A percentile compares a stretch with the other conserved stretches of the same genome.
These are phyloP conservation scores for Tuber indicum DNA, from an alignment of 495 filamentous ascomycete genomes.

Conservation along the genomic window DNA sequence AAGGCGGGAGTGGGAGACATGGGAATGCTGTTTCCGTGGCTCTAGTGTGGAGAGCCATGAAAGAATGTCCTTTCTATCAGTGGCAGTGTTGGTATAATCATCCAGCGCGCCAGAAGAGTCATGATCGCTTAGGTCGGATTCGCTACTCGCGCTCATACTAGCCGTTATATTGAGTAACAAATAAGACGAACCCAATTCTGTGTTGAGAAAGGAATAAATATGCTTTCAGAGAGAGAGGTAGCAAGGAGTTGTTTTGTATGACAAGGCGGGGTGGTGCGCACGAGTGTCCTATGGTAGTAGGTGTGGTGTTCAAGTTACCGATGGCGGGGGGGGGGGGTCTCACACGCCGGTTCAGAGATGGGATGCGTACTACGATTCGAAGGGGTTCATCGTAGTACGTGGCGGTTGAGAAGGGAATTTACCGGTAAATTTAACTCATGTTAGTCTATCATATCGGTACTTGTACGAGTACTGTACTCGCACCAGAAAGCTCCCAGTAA, in stretches of 20 bases:
- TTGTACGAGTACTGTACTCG: too few relatives aligned
- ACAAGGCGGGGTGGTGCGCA: too few relatives aligned
- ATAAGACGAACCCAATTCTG: not conserved
- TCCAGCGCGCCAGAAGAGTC: not conserved
- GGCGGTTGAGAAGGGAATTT: too few relatives aligned
- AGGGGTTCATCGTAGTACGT: too few relatives aligned
- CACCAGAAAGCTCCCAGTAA: too few relatives aligned
- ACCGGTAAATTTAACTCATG: too few relatives aligned
- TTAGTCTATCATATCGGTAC: too few relatives aligned
- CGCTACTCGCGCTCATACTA: not conserved
- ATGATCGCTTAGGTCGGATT: not conserved
- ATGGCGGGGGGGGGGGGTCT: too few relatives aligned
- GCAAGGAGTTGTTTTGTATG: not conserved
- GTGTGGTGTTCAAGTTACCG: too few relatives aligned
- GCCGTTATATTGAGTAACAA: not conserved
- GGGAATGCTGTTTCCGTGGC: not conserved
- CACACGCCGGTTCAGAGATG: too few relatives aligned
- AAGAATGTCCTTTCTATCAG: not conserved
- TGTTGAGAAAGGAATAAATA: not conserved
- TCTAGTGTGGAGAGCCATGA: conserved; percentile 1
- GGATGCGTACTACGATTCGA: too few relatives aligned
- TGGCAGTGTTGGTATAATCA: not conserved
- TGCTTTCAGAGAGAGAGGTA: not conserved
- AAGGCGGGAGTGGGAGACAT: not conserved
- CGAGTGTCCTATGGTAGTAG: too few relatives aligned